These are phyloP conservation scores for Aureobasidium sp. DNA, from an alignment of 2,329 filamentous ascomycete species.

Conservation along the genomic window DNA sequence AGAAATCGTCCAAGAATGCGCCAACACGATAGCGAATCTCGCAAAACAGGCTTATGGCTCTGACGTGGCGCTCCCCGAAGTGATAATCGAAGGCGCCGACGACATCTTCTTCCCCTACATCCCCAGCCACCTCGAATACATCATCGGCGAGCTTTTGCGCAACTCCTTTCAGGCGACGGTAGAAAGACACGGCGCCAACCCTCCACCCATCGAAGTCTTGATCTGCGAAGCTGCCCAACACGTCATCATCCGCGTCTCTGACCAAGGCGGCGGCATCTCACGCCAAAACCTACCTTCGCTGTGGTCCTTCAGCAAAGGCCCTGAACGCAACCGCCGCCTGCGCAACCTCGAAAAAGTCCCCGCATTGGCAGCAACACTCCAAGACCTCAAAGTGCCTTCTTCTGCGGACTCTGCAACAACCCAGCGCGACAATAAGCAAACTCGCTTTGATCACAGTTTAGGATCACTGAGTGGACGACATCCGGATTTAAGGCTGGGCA, in stretches of 20 bases:
- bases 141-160: constrained; percentile 86
- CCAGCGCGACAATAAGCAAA: constrained; percentile 9
- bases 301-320: constrained; percentile 96
- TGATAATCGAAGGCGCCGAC: constrained; percentile 70
- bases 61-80: constrained; percentile 65
- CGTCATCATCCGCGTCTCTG: constrained; percentile 92
- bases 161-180: constrained; percentile 93
- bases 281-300: constrained; percentile 78
- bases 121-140: constrained; percentile 78
- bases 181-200: constrained; percentile 56
- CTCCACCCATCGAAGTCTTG: constrained; percentile 87
- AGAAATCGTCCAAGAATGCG: constrained; percentile 81
- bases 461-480: constrained; percentile 73
- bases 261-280: constrained; percentile 88
- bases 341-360: constrained; percentile 81
- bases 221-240: constrained; percentile 92
- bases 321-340: constrained; percentile 68
- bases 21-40: constrained; percentile 65
- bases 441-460: constrained; percentile 58
- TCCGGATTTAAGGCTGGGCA: constrained; percentile 80
- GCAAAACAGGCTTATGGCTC: constrained; percentile 68
- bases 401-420: background rate
- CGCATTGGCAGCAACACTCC: constrained; percentile 85
- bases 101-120: constrained; percentile 95
- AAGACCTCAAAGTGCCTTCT: constrained; percentile 59